Evolutionary conservation across 2,329 filamentous ascomycete species (phyloP), one percentile per base, ranked within the genome.

Genomic region (Colletotrichum liriopes): DNA sequence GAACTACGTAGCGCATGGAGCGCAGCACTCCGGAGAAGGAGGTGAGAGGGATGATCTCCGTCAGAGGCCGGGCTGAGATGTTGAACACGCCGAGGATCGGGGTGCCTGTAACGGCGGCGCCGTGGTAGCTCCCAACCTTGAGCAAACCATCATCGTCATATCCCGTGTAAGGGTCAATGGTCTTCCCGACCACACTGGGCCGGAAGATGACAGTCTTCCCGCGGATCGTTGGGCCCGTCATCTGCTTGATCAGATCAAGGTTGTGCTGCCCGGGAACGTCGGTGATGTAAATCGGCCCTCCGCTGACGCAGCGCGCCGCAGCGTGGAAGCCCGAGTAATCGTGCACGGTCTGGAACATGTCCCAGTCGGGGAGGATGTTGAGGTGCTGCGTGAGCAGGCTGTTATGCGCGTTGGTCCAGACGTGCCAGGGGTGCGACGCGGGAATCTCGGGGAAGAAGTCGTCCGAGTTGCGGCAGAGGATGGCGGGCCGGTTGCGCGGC

Each of bases 391-490:
- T 95, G 18, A 98, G 85, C 0, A 98, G 86, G 41, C 90, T 88
- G 79, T 97, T 98, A 82, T 98, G 93, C 0, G 96, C 96, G 79
- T 98, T 99, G 74, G 93, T 91, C 86, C 97, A 99, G 45, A 98
- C 89, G 81, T 99, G 96, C 96, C 96, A 99, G 0, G 95, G 90
- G 74, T 99, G 96, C 8, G 93, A 94, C 0, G 90, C 88, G 0
- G 92, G 89, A 5, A 95, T 89, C 55, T 95, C 90, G 0, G 96
- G 96, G 81, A 97, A 98, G 86, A 95, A 99, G 82, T 98, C 93
- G 74, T 92, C 95, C 0, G 94, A 97, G 82, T 97, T 98, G 58
- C 96, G 93, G 23, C 95, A 89, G 0, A 95, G 85, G 32, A 97
- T 87, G 0, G 90, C 86, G 0, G 94, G 93, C 61, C 91, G 91